A percentile compares a stretch with the other conserved stretches of the same genome.
Conservation (phyloP, 345 rosid species). For the Salix udensis region DNA sequence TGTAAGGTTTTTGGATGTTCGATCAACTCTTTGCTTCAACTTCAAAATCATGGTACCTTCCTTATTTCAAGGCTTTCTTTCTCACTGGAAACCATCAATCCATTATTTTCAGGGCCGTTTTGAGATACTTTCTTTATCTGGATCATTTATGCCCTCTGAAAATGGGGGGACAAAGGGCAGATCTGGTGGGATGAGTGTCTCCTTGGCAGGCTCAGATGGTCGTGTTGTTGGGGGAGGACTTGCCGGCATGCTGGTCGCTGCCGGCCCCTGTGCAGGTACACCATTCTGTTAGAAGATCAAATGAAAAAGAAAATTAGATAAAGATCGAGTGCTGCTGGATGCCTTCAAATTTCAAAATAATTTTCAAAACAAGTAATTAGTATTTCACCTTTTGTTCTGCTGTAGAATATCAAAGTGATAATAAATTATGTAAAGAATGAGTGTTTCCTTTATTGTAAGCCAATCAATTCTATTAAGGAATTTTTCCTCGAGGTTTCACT, state of each 20-base stretch:
- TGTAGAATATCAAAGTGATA: neutral
- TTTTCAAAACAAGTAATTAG: neutral
- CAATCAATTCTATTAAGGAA: neutral
- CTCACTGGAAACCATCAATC: neutral
- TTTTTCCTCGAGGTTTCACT: neutral
- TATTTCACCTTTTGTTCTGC: neutral
- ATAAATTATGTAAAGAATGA: neutral
- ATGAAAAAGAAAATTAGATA: neutral
- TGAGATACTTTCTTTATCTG: conserved; percentile 94
- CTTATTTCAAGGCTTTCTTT: neutral
- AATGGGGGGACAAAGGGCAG: conserved; percentile 75
- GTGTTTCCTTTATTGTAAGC: neutral
- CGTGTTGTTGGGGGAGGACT: conserved; percentile 92
- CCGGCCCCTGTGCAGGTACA: conserved; percentile 92
- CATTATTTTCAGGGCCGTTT: conserved; percentile 62
- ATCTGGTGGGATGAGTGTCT: conserved; percentile 95
- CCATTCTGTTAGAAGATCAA: neutral
- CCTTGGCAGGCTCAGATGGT: conserved; percentile 90
- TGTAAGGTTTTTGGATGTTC: neutral
- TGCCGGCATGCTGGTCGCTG: conserved; percentile 83
- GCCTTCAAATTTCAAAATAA: neutral
- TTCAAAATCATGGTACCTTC: neutral
- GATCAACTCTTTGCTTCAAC: neutral
- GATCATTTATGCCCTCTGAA: conserved; percentile 68
- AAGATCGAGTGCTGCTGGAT: neutral